Percentiles rank a stretch among this genome's conserved stretches.
Conservation (phyloP, 2,329 filamentous ascomycete genomes). For the Cadophora luteo-olivacea region DNA sequence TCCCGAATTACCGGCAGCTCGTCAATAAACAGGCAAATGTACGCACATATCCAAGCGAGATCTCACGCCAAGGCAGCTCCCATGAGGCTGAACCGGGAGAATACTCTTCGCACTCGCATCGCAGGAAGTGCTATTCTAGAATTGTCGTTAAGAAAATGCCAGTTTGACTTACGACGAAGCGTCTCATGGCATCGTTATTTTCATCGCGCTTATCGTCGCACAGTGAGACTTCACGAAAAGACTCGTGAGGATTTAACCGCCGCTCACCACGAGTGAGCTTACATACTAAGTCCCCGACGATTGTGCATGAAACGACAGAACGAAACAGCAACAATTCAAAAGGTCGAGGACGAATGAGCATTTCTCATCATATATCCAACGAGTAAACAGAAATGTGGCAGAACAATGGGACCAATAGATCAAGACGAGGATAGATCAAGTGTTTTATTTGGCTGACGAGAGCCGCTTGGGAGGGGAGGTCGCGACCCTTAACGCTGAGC, state of each 20-base stretch:
- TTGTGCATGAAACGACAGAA: background rate
- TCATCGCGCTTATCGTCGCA: conserved; percentile 2
- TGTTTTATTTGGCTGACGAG: background rate
- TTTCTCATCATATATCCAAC: too few species aligned
- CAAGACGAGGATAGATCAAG: background rate
- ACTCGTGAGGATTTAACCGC: background rate
- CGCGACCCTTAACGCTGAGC: conserved; percentile 8
- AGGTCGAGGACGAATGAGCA: too few species aligned
- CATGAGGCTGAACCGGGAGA: too few species aligned
- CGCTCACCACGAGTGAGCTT: background rate
- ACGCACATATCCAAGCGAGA: background rate
- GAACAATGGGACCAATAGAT: background rate
- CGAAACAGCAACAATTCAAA: too few species aligned
- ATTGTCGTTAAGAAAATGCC: background rate
- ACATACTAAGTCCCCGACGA: background rate
- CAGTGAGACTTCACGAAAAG: conserved; percentile 6
- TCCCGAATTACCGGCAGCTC: background rate
- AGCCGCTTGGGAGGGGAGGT: background rate
- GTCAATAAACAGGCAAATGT: background rate
- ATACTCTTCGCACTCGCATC: background rate
- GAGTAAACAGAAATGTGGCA: background rate
- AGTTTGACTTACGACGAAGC: background rate
- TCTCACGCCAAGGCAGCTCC: background rate
- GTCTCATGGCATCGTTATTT: background rate
- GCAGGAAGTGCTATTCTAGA: background rate